Evolutionary conservation across 1,139 yeast genomes (phyloP), one percentile per base, ranked within the genome.

Genomic region (Lodderomyces theae): DNA sequence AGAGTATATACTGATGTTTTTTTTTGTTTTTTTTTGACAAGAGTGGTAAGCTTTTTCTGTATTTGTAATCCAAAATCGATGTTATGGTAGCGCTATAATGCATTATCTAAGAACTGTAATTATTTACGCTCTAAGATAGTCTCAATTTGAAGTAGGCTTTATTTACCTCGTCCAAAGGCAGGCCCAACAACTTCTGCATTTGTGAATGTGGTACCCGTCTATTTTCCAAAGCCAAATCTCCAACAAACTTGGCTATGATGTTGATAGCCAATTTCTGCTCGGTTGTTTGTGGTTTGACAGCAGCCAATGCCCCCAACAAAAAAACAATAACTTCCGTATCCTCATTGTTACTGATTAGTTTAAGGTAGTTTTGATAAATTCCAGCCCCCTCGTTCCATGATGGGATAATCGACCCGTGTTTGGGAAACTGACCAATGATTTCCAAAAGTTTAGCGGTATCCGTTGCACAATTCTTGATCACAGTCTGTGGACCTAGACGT

Each of bases 401-500:
- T 1, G 77, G 58, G 12, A 79, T 66, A 3, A 64, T 58, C 12
- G 51, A 49, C 3, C 72, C 70, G 12, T 65, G 52, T 38, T 65
- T 62, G 4, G 83, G 81, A 56, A 85, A 76, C 49, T 62, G 49
- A 1, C 57, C 42, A 31, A 83, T 56, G 5, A 86, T 52, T 0
- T 54, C 57, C 11, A 60, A 52, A 11, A 87, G 61, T 12, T 51
- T 51, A 19, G 60, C 53, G 3, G 55, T 58, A 7, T 74, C 54
- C 4, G 59, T 52, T 4, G 62, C 56, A 7, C 69, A 63, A 42
- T 72, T 65, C 11, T 74, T 65, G 22, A 86, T 73, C 23, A 82
- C 74, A 21, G 80, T 72, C 35, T 60, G 53, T 9, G 97, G 97
- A 0, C 92, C 97, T 30, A 89, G 82, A 12, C 69, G 59, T 3